These are phyloP conservation scores for Lotus japonicus DNA, from an alignment of 306 rosid genomes.

Conservation along the genomic window DNA sequence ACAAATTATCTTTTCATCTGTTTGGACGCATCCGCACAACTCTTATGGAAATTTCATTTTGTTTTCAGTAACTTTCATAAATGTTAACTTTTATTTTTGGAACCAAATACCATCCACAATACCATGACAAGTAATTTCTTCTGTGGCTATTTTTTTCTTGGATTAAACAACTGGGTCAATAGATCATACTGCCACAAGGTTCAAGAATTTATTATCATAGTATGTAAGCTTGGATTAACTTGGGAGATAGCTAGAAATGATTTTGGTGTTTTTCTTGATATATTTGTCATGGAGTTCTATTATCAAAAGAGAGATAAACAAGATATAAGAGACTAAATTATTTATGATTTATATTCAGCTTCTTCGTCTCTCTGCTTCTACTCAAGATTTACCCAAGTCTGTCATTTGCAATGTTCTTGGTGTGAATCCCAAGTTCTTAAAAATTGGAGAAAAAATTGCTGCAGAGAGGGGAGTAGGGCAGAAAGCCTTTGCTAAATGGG, in stretches of 20 bases:
- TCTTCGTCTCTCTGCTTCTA: constrained; percentile 96
- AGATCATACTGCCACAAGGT: constrained; percentile 93
- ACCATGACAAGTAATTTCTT: too few species aligned
- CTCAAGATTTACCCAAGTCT: constrained; percentile 92
- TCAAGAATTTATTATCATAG: constrained; percentile 6
- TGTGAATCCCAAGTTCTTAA: constrained; percentile 91
- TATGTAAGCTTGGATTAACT: background rate
- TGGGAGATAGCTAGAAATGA: background rate
- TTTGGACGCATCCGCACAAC: too few species aligned
- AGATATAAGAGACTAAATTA: constrained; percentile 1
- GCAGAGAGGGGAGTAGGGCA: constrained; percentile 74
- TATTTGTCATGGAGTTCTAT: background rate
- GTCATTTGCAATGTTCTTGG: constrained; percentile 94
- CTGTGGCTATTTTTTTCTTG: too few species aligned
- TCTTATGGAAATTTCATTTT: too few species aligned
- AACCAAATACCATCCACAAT: too few species aligned
- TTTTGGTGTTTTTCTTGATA: background rate
- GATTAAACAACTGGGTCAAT: constrained; percentile 88
- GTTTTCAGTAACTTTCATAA: too few species aligned
- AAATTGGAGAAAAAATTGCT: constrained; percentile 75
- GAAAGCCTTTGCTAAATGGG: constrained; percentile 79
- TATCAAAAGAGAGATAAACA: background rate
- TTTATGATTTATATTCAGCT: constrained; percentile 45
- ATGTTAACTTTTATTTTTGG: too few species aligned
- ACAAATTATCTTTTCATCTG: too few species aligned